These are phyloP conservation scores for Lipomyces yamanashiensis DNA, from an alignment of 805 yeast genomes.

Conservation along the genomic window DNA sequence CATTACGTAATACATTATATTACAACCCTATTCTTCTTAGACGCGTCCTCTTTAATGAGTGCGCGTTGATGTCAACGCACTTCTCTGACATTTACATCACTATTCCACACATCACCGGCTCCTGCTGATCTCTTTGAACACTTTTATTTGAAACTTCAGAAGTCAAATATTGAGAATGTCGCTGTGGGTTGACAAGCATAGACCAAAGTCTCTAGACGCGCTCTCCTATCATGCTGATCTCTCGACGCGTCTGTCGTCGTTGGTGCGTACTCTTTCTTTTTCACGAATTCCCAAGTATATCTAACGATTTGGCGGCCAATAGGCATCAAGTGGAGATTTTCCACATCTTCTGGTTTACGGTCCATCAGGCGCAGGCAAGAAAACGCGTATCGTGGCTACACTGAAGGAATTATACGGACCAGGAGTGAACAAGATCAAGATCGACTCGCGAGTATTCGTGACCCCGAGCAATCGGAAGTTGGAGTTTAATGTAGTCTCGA, in stretches of 20 bases:
- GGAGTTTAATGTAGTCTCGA: constrained; percentile 91
- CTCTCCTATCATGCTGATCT: constrained; percentile 71
- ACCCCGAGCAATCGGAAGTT: constrained; percentile 70
- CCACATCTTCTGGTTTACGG: constrained; percentile 94
- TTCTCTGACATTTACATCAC: background rate
- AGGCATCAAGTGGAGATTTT: constrained; percentile 74
- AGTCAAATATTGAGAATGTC: constrained; percentile 58
- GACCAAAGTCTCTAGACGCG: constrained; percentile 70
- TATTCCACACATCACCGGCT: background rate
- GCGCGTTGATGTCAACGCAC: background rate
- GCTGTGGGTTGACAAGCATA: constrained; percentile 93
- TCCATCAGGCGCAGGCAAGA: constrained; percentile 96
- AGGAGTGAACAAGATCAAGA: constrained; percentile 80
- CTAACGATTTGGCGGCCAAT: background rate
- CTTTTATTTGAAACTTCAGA: background rate
- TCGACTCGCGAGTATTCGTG: constrained; percentile 83
- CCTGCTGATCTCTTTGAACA: background rate
- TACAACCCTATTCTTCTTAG: background rate
- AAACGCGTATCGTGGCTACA: constrained; percentile 85
- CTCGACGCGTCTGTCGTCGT: constrained; percentile 64
- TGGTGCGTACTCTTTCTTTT: constrained; percentile 45
- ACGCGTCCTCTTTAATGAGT: background rate
- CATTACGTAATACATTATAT: background rate
- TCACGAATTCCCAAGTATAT: constrained; percentile 25
- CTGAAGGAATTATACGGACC: constrained; percentile 80